Base-by-base conservation (phyloP, 108 stramenopile genomes). In the Nitzschia putrida region DNA sequence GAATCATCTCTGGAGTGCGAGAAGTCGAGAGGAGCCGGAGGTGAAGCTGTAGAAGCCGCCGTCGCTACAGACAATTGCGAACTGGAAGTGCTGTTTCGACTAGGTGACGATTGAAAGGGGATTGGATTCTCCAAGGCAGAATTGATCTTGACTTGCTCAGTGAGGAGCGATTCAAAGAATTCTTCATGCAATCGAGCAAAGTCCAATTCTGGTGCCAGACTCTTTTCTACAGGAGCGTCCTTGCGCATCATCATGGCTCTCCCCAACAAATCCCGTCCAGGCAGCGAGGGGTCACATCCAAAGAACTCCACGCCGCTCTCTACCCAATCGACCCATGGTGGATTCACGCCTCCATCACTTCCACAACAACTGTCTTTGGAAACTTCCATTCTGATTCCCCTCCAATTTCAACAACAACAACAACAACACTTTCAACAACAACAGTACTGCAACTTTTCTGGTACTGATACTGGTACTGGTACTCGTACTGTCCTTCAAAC, bases 141-240 rank as follows among this genome's bases (percentile, higher is more conserved):
- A 34, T 34, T 34, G 3, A 34, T 21, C 44, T 44, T 13, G 20
- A 47, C 61, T 60, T 66, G 56, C 44, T 81, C 80, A 45, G 69
- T 75, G 50, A 83, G 58, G 18, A 83, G 51, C 14, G 77, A 65
- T 52, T 83, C 82, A 47, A 83, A 64, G 45, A 83, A 83, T 14
- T 83, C 70, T 49, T 83, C 82, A 61, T 83, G 82, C 34, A 83
- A 40, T 44, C 68, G 60, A 43, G 53, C 60, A 43, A 68, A 78
- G 65, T 78, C 77, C 18, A 18, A 51, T 57, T 61, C 69, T 56
- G 45, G 57, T 2, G 65, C 52, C 52, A 21, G 0, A 9, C 13
- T 52, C 50, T 52, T 53, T 9, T 18, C 65, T 14, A 39, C 26
- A 16, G 24, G 45, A n/a, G 23, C 53, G 10, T 67, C 39, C 11